Conservation (phyloP, 768 basidiomycete genomes). For the Rhodosporidiobolus odoratus region DNA sequence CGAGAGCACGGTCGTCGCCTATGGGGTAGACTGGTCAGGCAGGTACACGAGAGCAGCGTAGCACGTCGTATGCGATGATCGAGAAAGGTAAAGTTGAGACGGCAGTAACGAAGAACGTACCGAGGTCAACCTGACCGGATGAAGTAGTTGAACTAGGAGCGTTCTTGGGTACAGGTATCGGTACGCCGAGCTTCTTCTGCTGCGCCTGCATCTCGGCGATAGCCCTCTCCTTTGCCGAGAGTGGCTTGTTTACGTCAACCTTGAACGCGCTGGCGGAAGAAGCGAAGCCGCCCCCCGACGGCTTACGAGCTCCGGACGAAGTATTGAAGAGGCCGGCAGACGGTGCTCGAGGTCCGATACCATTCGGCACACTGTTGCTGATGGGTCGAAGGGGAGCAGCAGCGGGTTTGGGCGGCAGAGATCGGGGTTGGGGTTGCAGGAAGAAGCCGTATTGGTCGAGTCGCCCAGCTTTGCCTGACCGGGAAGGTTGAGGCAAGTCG, state of each 20-base stretch:
- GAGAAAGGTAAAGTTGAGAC: too few relatives aligned
- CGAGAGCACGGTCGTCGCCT: constrained; percentile 25
- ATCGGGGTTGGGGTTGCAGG: too few relatives aligned
- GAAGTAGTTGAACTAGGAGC: background rate
- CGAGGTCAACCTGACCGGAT: background rate
- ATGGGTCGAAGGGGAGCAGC: background rate
- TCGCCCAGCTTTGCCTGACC: too few relatives aligned
- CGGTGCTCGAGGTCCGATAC: background rate
- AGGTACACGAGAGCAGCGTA: too few relatives aligned
- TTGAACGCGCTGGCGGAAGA: background rate
- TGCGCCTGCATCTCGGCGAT: background rate
- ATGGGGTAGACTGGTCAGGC: too few relatives aligned
- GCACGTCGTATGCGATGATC: too few relatives aligned
- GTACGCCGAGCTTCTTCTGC: constrained; percentile 13
- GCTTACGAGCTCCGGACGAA: background rate
- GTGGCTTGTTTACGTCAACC: background rate
- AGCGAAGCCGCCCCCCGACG: background rate
- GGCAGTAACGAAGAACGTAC: background rate
- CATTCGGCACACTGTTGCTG: too few relatives aligned
- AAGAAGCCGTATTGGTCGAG: too few relatives aligned
- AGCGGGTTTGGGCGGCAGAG: too few relatives aligned
- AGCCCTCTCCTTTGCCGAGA: constrained; percentile 3
- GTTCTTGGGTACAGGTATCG: constrained; percentile 30
- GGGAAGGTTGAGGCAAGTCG: too few relatives aligned
- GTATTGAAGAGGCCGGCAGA: background rate